These are phyloP conservation scores for Trametes elegans DNA, from an alignment of 768 basidiomycete genomes.

Conservation along the genomic window DNA sequence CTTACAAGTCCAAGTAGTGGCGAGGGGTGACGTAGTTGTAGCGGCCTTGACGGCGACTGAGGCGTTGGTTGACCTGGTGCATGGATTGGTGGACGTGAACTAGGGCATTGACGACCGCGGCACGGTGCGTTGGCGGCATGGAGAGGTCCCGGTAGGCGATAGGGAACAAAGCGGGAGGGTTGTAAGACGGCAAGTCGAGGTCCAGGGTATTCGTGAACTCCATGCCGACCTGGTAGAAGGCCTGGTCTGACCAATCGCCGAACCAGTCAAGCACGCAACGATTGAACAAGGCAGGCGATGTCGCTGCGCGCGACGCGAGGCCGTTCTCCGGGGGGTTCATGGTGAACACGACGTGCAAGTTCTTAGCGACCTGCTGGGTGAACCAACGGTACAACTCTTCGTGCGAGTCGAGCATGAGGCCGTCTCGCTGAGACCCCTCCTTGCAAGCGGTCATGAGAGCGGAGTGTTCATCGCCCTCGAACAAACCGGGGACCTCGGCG, in stretches of 20 bases:
- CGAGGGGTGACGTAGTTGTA: conserved; percentile 97
- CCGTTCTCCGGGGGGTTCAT: conserved; percentile 99
- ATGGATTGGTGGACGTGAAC: conserved; percentile 90
- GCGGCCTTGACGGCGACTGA: conserved; percentile 91
- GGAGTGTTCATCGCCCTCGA: conserved; percentile 98
- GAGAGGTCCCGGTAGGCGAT: conserved; percentile 81
- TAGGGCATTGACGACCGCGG: conserved; percentile 89
- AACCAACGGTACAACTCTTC: conserved; percentile 99
- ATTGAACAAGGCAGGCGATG: conserved; percentile 97
- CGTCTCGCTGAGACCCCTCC: conserved; percentile 98
- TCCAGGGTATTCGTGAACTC: conserved; percentile 96
- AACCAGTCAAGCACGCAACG: conserved; percentile 99
- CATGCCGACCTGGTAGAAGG: conserved; percentile 96
- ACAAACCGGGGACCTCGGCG: conserved; percentile 99
- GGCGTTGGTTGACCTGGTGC: conserved; percentile 83
- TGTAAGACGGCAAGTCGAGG: conserved; percentile 82
- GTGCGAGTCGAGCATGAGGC: conserved; percentile 95
- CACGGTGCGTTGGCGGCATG: conserved; percentile 86
- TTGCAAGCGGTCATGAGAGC: conserved; percentile 99
- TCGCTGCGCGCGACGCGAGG: conserved; percentile 91
- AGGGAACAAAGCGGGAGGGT: conserved; percentile 81
- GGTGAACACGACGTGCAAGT: conserved; percentile 97
- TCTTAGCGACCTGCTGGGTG: conserved; percentile 96
- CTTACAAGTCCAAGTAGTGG: conserved; percentile 98
- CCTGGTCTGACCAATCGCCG: conserved; percentile 98